A percentile compares a stretch with the other conserved stretches of the same genome.
phyloP scores from a whole-genome alignment of 352 stramenopile species.

The Nothophytophthora sp. region DNA sequence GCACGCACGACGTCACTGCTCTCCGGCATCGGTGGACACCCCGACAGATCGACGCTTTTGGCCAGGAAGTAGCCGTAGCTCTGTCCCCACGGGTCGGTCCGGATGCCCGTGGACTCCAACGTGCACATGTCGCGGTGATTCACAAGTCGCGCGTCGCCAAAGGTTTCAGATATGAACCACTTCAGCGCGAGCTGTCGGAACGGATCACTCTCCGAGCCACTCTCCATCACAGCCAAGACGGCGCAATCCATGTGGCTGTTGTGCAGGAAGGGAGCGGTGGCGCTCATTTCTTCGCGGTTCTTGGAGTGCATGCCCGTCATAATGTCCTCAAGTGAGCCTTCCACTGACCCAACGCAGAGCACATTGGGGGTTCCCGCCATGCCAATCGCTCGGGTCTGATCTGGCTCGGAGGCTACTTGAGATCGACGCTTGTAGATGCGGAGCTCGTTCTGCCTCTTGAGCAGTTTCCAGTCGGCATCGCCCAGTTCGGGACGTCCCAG shows the following conservation, averaged over 20 bases:
- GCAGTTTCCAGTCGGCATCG: slow-evolving; percentile 31
- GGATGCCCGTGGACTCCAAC: slow-evolving; percentile 54
- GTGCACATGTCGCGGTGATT: slow-evolving; percentile 66
- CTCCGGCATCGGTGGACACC: slow-evolving; percentile 40
- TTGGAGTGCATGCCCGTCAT: slow-evolving; percentile 53
- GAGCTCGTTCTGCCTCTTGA: slow-evolving; percentile 43
- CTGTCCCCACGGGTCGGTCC: slow-evolving; percentile 29
- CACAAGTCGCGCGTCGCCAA: slow-evolving; percentile 40
- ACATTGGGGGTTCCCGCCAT: slow-evolving; percentile 29
- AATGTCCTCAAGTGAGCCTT: slow-evolving; percentile 52
- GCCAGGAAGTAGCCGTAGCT: slow-evolving; percentile 58
- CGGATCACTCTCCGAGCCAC: slow-evolving; percentile 30
- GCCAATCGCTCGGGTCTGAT: neutral
- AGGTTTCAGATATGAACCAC: slow-evolving; percentile 45
- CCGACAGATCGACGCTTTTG: slow-evolving; percentile 29
- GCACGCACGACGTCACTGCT: slow-evolving; percentile 36
- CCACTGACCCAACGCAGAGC: slow-evolving; percentile 42
- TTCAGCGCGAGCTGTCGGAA: slow-evolving; percentile 52
- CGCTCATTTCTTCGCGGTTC: slow-evolving; percentile 38
- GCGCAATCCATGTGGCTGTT: slow-evolving; percentile 42
- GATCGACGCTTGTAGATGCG: slow-evolving; percentile 42
- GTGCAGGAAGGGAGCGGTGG: slow-evolving; percentile 33
- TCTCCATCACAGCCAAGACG: slow-evolving; percentile 43
- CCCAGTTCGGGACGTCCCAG: slow-evolving; percentile 31
- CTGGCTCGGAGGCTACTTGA: slow-evolving; percentile 18